These are phyloP conservation scores for Mortierella claussenii DNA, from an alignment of 192 early-diverging fungal genomes.

Conservation along the genomic window DNA sequence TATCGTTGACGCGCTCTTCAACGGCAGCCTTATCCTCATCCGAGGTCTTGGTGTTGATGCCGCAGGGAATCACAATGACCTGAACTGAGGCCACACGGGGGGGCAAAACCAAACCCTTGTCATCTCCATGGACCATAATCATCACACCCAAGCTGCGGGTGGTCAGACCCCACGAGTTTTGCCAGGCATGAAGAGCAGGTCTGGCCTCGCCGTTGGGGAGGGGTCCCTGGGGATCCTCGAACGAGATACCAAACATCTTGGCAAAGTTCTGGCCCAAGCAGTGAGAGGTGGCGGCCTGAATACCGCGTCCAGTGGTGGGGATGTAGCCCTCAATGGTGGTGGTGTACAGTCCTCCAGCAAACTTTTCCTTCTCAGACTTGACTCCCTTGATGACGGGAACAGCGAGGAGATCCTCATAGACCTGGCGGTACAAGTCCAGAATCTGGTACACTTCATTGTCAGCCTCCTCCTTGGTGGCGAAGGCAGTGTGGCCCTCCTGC, in stretches of 20 bases:
- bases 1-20: conserved; percentile 74
- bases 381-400: conserved; percentile 96
- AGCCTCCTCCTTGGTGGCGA: conserved; percentile 89
- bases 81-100: conserved; percentile 92
- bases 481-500: conserved; percentile 99
- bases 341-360: conserved; percentile 97
- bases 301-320: conserved; percentile 95
- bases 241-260: conserved; percentile 97
- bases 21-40: conserved; percentile 76
- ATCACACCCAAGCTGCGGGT: conserved; percentile 98
- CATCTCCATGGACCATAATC: conserved; percentile 99
- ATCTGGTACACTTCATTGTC: conserved; percentile 89
- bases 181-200: conserved; percentile 89
- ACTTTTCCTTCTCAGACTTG: conserved; percentile 99
- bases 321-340: conserved; percentile 99
- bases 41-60: conserved; percentile 89
- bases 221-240: conserved; percentile 84
- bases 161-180: conserved; percentile 99
- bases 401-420: conserved; percentile 97
- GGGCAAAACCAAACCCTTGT: conserved; percentile 98
- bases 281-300: conserved; percentile 99
- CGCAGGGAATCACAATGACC: conserved; percentile 93
- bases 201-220: conserved; percentile 63
- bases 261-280: conserved; percentile 99
- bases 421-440: conserved; percentile 93